Percentiles rank a stretch among this genome's conserved stretches.
Evolutionary conservation across 2,329 filamentous ascomycete genomes (phyloP).

Genomic region (Curvularia hawaiiensis): DNA sequence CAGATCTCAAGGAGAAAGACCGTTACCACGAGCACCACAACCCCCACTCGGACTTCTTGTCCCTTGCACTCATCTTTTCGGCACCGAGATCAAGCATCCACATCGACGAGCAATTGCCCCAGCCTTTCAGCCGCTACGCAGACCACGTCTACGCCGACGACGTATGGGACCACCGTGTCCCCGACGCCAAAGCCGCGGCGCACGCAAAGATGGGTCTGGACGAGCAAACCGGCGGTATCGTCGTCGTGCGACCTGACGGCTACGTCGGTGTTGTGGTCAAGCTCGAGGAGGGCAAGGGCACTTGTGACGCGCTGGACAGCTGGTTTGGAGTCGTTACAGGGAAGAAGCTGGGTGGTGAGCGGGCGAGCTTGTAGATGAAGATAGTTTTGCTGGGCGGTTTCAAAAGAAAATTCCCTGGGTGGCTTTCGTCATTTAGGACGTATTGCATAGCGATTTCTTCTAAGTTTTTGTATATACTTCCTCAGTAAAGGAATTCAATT

Average conservation of each 20-base stretch:
- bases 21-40: slow-evolving; percentile 79
- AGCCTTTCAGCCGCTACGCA: slow-evolving; percentile 73
- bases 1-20: slow-evolving; percentile 58
- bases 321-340: slow-evolving; percentile 79
- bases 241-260: slow-evolving; percentile 85
- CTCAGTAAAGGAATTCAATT: neutral
- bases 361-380: slow-evolving; percentile 35
- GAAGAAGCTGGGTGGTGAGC: slow-evolving; percentile 57
- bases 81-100: slow-evolving; percentile 71
- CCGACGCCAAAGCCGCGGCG: slow-evolving; percentile 72
- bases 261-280: slow-evolving; percentile 80
- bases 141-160: slow-evolving; percentile 90
- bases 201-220: slow-evolving; percentile 87
- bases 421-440: neutral
- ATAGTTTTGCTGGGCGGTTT: neutral
- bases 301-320: slow-evolving; percentile 80
- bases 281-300: slow-evolving; percentile 76
- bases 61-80: slow-evolving; percentile 77
- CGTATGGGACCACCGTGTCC: slow-evolving; percentile 71
- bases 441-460: neutral
- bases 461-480: neutral
- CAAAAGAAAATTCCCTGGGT: neutral
- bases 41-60: slow-evolving; percentile 83
- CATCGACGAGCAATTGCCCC: slow-evolving; percentile 72
- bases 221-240: slow-evolving; percentile 74